Conservation (phyloP, 78 protist species). For the Monosiga brevicollis region DNA sequence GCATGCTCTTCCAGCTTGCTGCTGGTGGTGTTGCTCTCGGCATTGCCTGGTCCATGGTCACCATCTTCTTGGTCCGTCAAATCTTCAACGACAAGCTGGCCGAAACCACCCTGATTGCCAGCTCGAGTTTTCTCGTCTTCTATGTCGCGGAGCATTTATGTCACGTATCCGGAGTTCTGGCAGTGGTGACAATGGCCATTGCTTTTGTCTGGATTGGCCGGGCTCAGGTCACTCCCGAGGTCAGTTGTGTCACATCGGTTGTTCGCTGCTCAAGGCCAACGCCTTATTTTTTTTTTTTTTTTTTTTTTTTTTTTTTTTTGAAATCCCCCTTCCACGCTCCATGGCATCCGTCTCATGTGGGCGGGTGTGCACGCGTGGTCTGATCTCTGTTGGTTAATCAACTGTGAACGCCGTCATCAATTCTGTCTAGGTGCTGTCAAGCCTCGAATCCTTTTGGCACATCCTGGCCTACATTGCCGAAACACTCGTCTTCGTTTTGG, state of each 20-base stretch:
- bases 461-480: background rate
- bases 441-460: background rate
- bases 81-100: slow-evolving; percentile 5
- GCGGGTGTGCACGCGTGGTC: too few relatives aligned
- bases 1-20: background rate
- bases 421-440: background rate
- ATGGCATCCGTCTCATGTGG: too few relatives aligned
- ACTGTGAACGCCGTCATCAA: too few relatives aligned
- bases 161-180: background rate
- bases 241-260: too few relatives aligned
- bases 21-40: background rate
- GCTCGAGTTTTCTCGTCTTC: slow-evolving; percentile 19
- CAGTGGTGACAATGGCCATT: background rate
- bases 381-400: too few relatives aligned
- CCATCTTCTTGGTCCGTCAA: background rate
- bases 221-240: too few relatives aligned
- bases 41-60: background rate
- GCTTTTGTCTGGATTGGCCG: slow-evolving; percentile 5
- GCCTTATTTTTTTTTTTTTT: too few relatives aligned
- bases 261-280: too few relatives aligned
- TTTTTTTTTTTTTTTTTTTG: too few relatives aligned
- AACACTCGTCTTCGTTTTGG: background rate
- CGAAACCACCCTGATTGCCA: slow-evolving; percentile 18
- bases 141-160: slow-evolving; percentile 16
- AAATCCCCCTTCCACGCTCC: too few relatives aligned